Evolutionary conservation across 2,329 filamentous ascomycete species (phyloP).

Genomic region (Madurella fahalii): DNA sequence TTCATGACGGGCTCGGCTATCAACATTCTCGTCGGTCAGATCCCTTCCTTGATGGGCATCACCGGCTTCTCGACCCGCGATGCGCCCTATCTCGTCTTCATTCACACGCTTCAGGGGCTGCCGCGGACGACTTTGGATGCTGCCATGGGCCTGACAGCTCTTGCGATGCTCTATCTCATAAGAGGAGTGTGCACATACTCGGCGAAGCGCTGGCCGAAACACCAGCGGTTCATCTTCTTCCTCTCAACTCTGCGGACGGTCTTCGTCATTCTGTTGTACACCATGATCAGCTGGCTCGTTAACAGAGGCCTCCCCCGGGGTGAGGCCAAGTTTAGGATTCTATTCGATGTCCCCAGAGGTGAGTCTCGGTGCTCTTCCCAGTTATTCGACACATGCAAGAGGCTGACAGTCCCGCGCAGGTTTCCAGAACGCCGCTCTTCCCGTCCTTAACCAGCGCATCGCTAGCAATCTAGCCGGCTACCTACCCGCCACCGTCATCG

Average conservation of each 20-base stretch:
- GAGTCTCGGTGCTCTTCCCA: constrained; percentile 21
- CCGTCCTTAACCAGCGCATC: constrained; percentile 61
- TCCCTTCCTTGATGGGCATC: constrained; percentile 78
- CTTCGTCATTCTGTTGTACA: constrained; percentile 89
- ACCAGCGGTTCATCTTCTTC: constrained; percentile 80
- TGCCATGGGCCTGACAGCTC: constrained; percentile 79
- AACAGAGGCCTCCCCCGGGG: constrained; percentile 62
- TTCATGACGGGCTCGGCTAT: constrained; percentile 97
- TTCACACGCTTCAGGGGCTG: constrained; percentile 74
- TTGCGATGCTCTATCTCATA: constrained; percentile 72
- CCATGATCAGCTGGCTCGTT: constrained; percentile 80
- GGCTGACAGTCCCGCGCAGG: constrained; percentile 40
- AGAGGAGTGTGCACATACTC: constrained; percentile 60
- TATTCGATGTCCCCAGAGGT: constrained; percentile 75
- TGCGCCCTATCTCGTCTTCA: constrained; percentile 75
- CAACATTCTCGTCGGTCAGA: constrained; percentile 80
- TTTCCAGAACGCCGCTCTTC: constrained; percentile 74
- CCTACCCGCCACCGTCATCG: constrained; percentile 81
- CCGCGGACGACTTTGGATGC: constrained; percentile 68
- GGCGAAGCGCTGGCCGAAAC: constrained; percentile 65
- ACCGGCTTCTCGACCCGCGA: constrained; percentile 68
- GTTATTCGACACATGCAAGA: neutral
- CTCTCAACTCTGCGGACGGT: constrained; percentile 83
- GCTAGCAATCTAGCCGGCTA: constrained; percentile 65
- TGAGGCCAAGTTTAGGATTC: constrained; percentile 66